Evolutionary conservation across 768 basidiomycete genomes (phyloP).

Genomic region (Suillus tomentosus): DNA sequence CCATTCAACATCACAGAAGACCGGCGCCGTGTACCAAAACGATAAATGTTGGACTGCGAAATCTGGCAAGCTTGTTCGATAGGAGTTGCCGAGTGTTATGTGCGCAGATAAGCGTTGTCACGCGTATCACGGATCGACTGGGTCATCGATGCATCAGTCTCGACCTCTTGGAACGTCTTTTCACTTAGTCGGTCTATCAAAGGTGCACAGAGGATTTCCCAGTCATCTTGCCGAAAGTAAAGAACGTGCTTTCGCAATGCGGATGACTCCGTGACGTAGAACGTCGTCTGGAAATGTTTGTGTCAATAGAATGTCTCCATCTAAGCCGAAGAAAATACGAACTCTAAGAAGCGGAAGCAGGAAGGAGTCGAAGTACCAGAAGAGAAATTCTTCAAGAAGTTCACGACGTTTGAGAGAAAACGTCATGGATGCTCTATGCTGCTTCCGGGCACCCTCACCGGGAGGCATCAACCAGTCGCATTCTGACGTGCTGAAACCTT

Average conservation of each 20-base stretch:
- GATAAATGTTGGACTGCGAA: too few relatives aligned
- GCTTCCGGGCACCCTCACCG: conserved; percentile 35
- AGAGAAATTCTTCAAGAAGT: conserved; percentile 84
- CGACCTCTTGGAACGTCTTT: conserved; percentile 70
- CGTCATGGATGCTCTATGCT: conserved; percentile 55
- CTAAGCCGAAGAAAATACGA: not conserved
- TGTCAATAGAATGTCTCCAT: not conserved
- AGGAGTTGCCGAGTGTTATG: too few relatives aligned
- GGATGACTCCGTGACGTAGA: conserved; percentile 92
- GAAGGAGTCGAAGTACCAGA: conserved; percentile 93
- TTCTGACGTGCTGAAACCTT: conserved; percentile 70
- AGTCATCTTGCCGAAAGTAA: conserved; percentile 95
- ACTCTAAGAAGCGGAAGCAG: conserved; percentile 80
- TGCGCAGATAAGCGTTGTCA: too few relatives aligned
- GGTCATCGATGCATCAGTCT: too few relatives aligned
- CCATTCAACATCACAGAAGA: too few relatives aligned
- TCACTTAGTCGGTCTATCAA: conserved; percentile 72
- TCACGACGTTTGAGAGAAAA: conserved; percentile 80
- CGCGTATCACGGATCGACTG: too few relatives aligned
- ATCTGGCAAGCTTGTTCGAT: too few relatives aligned
- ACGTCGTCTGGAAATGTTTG: conserved; percentile 64
- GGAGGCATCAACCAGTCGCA: conserved; percentile 78
- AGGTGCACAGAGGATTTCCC: conserved; percentile 81
- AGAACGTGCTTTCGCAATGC: conserved; percentile 80
- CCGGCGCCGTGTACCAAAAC: too few relatives aligned